Percentiles rank a stretch among this genome's conserved stretches.
These are phyloP conservation scores for Penicillium olsonii DNA, from an alignment of 2,329 filamentous ascomycete genomes.

Conservation along the genomic window DNA sequence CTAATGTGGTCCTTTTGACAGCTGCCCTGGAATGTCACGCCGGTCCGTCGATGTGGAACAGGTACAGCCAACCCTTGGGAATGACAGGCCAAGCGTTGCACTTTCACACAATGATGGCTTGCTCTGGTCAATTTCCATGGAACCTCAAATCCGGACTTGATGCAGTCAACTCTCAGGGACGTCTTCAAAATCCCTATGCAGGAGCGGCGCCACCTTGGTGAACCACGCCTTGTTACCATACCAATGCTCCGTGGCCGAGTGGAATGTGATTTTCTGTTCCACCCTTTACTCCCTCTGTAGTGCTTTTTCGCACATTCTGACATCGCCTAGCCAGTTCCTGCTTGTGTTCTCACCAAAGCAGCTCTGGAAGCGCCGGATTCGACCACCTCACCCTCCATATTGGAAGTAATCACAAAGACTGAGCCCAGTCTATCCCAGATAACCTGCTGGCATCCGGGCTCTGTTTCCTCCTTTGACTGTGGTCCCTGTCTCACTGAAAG, in stretches of 20 bases:
- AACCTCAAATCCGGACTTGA: constrained; percentile 3
- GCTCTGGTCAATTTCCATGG: background rate
- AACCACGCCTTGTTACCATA: constrained; percentile 28
- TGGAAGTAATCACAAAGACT: background rate
- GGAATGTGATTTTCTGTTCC: constrained; percentile 23
- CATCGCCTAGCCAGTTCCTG: background rate
- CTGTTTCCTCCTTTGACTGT: background rate
- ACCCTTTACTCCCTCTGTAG: constrained; percentile 7
- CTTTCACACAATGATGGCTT: background rate
- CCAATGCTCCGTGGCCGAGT: constrained; percentile 20
- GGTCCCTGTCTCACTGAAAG: background rate
- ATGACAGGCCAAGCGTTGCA: constrained; percentile 17
- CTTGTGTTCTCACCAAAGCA: background rate
- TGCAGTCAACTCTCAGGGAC: constrained; percentile 7
- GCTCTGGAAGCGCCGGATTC: background rate
- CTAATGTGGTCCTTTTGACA: constrained; percentile 14
- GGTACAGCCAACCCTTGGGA: constrained; percentile 19
- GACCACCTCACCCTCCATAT: background rate
- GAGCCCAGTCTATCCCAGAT: background rate
- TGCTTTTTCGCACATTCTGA: background rate
- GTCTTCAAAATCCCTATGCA: constrained; percentile 2
- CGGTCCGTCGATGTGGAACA: constrained; percentile 15
- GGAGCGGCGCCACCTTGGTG: constrained; percentile 17
- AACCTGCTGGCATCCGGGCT: background rate
- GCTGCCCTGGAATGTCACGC: constrained; percentile 17